phyloP scores from a whole-genome alignment of 2,329 filamentous ascomycete species.

The Colletotrichum australisinense region DNA sequence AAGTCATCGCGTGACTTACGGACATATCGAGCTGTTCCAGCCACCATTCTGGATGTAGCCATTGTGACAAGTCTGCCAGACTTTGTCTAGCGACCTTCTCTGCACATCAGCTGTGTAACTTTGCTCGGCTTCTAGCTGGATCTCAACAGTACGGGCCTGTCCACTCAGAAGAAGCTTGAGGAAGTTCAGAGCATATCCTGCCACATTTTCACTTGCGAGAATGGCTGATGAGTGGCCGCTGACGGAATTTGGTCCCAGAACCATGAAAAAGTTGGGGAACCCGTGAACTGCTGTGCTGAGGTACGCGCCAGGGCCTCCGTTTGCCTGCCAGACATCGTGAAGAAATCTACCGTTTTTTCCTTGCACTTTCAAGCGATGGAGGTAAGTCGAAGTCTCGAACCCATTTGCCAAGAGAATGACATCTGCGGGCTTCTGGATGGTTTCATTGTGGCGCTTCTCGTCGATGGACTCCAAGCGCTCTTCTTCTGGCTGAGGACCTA shows the following conservation, averaged over 20 bases:
- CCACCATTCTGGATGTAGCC: not conserved
- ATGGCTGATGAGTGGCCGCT: constrained; percentile 73
- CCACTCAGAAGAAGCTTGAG: not conserved
- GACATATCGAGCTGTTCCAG: constrained; percentile 11
- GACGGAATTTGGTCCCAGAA: constrained; percentile 70
- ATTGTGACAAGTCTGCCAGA: not conserved
- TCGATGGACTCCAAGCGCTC: not conserved
- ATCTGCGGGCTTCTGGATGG: constrained; percentile 56
- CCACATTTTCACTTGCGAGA: constrained; percentile 66
- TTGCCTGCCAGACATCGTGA: constrained; percentile 61
- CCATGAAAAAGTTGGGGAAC: constrained; percentile 74
- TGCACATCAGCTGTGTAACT: constrained; percentile 2
- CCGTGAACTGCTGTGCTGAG: constrained; percentile 66
- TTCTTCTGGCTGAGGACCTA: constrained; percentile 19
- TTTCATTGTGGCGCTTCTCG: constrained; percentile 48
- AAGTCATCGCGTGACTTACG: not conserved
- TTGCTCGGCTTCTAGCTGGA: not conserved
- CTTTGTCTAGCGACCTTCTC: constrained; percentile 5
- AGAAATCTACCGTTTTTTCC: constrained; percentile 53
- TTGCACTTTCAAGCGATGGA: constrained; percentile 61
- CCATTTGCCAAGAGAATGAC: constrained; percentile 72
- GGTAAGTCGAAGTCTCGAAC: constrained; percentile 65
- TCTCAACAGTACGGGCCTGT: not conserved
- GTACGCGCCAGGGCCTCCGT: constrained; percentile 69
- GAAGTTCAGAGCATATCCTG: not conserved